A percentile compares a stretch with the other conserved stretches of the same genome.
These are phyloP conservation scores for Botrytis byssoidea DNA, from an alignment of 2,329 filamentous ascomycete genomes.

Conservation along the genomic window DNA sequence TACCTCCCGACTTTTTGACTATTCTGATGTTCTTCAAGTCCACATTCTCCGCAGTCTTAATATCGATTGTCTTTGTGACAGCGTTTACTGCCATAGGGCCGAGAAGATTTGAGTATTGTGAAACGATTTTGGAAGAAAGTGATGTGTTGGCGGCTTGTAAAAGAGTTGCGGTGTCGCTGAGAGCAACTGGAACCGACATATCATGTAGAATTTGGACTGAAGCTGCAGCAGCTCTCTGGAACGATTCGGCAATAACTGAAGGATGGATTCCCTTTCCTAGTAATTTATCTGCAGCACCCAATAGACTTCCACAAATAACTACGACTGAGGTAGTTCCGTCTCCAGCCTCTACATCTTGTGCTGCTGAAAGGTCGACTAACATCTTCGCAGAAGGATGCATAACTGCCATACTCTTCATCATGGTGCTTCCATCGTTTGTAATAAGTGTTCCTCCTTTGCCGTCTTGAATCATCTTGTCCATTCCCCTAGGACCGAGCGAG, in stretches of 20 bases:
- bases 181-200: slow-evolving; percentile 91
- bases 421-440: slow-evolving; percentile 99
- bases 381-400: slow-evolving; percentile 99
- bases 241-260: slow-evolving; percentile 94
- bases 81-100: slow-evolving; percentile 98
- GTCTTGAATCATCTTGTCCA: slow-evolving; percentile 65
- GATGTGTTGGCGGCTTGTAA: slow-evolving; percentile 97
- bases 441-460: slow-evolving; percentile 84
- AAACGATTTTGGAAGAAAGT: slow-evolving; percentile 97
- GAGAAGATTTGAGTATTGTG: slow-evolving; percentile 90
- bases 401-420: slow-evolving; percentile 98
- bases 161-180: slow-evolving; percentile 83
- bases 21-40: slow-evolving; percentile 96
- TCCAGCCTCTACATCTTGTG: slow-evolving; percentile 96
- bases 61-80: slow-evolving; percentile 91
- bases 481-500: slow-evolving; percentile 55
- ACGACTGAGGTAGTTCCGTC: slow-evolving; percentile 98
- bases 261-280: slow-evolving; percentile 94
- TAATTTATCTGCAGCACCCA: slow-evolving; percentile 89
- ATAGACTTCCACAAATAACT: slow-evolving; percentile 91
- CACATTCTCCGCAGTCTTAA: slow-evolving; percentile 93
- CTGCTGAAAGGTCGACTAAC: slow-evolving; percentile 94
- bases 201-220: slow-evolving; percentile 88
- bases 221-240: slow-evolving; percentile 88
- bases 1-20: slow-evolving; percentile 95